These are phyloP conservation scores for Trichoderma reesei DNA, from an alignment of 495 filamentous ascomycete species.

Conservation along the genomic window DNA sequence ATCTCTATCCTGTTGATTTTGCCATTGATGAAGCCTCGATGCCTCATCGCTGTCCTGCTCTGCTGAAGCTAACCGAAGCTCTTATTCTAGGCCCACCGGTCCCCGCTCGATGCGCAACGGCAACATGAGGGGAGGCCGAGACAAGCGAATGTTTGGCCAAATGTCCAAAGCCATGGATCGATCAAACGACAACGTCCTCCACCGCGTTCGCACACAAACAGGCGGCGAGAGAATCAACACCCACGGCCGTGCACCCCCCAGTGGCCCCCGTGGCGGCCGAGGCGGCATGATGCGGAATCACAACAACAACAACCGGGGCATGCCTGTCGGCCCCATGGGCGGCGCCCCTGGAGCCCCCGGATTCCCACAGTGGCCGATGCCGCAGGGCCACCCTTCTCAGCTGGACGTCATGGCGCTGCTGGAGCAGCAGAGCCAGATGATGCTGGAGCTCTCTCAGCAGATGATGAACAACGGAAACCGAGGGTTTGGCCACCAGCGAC, in stretches of 20 bases:
- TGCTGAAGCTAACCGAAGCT: neutral
- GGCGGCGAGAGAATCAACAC: slow-evolving; percentile 69
- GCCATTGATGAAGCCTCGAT: neutral
- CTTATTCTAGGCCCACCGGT: slow-evolving; percentile 64
- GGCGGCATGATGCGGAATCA: slow-evolving; percentile 42
- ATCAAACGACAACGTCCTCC: slow-evolving; percentile 58
- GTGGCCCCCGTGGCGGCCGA: slow-evolving; percentile 51
- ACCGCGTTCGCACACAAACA: slow-evolving; percentile 65
- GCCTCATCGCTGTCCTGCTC: too few species aligned
- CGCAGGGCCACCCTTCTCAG: slow-evolving; percentile 42
- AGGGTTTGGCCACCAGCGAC: slow-evolving; percentile 20
- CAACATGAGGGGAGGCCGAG: slow-evolving; percentile 36
- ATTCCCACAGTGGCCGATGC: slow-evolving; percentile 40
- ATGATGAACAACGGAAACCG: slow-evolving; percentile 45
- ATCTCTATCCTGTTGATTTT: slow-evolving; percentile 1
- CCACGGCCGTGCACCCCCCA: slow-evolving; percentile 61
- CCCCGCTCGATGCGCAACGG: slow-evolving; percentile 90
- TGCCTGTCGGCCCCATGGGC: slow-evolving; percentile 31
- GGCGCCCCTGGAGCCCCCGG: slow-evolving; percentile 30
- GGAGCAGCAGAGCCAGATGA: slow-evolving; percentile 83
- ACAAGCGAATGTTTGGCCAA: slow-evolving; percentile 77
- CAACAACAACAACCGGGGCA: slow-evolving; percentile 32
- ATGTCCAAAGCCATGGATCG: slow-evolving; percentile 82
- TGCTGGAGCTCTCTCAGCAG: slow-evolving; percentile 53
- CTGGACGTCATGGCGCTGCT: slow-evolving; percentile 75